Evolutionary conservation across 2,329 filamentous ascomycete genomes (phyloP), one percentile per base, ranked within the genome.

Genomic region (Pseudogymnoascus sp.): DNA sequence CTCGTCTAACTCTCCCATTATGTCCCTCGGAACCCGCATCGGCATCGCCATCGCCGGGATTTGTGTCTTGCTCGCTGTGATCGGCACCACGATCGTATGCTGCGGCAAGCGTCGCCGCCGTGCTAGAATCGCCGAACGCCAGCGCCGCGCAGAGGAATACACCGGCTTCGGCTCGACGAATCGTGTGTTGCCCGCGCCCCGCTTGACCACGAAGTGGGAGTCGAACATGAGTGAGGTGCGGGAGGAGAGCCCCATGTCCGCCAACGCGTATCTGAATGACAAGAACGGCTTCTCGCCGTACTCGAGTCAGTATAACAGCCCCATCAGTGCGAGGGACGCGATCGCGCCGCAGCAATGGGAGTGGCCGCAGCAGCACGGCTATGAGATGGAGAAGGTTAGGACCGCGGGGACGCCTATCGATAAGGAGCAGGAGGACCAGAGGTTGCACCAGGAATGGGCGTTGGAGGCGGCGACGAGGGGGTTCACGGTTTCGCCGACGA

Each of bases 251-350:
- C 71, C 70, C 1, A 64, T 66, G 2, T 69, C 67, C 79, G 26
- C 84, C 78, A 0, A 67, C 79, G 63, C 42, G 7, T 38, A 38
- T 19, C 64, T 65, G 10, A 66, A 65, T 3, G 70, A 72, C 60
- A 69, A 71, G 21, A 78, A 76, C 6, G 84, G 86, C 72, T 80
- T 85, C 66, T 85, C 83, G 3, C 84, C 85, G 0, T 87, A 87
- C 69, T 78, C 77, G 19, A 85, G 83, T 42, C 82, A 84, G 64
- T 86, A 80, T 73, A 83, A 77, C 71, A 86, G 83, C 68, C 84
- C 84, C 0, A 77, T 83, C 4, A 67, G 62, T 2, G 70, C 69
- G 15, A 63, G 44, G 6, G 64, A 67, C 53, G 59, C 64, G 50
- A 62, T 61, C 61, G 50, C 67, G 62, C 66, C 64, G 60, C 19